Conservation (phyloP, 495 filamentous ascomycete genomes). For the Xylaria cubensis region DNA sequence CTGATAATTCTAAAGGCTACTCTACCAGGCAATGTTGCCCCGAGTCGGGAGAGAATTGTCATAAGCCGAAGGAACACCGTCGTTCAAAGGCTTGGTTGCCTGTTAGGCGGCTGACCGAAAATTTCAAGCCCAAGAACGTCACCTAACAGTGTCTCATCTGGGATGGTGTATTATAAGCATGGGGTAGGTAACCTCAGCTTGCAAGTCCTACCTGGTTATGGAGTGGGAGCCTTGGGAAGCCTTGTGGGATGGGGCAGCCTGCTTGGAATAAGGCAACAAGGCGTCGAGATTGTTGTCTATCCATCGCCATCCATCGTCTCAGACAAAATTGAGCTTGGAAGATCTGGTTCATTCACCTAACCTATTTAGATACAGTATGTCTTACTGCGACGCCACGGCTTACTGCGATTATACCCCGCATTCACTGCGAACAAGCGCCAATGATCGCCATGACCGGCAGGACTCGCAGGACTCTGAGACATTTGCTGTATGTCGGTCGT, state of each 20-base stretch:
- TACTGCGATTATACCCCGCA: background rate
- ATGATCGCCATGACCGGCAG: background rate
- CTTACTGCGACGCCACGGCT: background rate
- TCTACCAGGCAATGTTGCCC: background rate
- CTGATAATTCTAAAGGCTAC: conserved; percentile 1
- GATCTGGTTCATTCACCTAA: background rate
- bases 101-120: conserved; percentile 18
- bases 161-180: background rate
- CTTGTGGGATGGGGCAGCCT: background rate
- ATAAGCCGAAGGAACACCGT: background rate
- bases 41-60: background rate
- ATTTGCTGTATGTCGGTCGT: background rate
- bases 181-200: background rate
- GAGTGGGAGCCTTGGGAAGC: background rate
- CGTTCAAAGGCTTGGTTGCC: background rate
- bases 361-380: background rate
- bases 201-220: background rate
- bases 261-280: conserved; percentile 4
- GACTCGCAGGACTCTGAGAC: background rate
- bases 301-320: too few relatives aligned
- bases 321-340: background rate
- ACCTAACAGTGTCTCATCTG: background rate
- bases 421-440: background rate
- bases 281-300: background rate
- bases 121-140: background rate